Percentiles rank a stretch among this genome's conserved stretches.
phyloP scores from a whole-genome alignment of 2,329 filamentous ascomycete species.

The Cladosporium sp. region DNA sequence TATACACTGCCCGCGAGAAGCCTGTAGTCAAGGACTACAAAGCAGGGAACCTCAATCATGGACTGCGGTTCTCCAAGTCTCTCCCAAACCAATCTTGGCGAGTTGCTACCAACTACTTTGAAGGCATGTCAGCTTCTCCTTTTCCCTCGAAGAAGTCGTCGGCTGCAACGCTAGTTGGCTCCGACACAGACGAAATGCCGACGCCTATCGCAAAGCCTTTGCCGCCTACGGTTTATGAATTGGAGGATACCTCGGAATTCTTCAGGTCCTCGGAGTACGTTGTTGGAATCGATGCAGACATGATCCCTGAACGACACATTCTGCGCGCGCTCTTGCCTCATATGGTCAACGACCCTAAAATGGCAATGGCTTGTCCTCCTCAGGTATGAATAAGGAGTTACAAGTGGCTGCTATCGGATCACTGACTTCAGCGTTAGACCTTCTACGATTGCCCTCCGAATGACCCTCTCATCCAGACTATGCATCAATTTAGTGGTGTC shows the following conservation, averaged over 20 bases:
- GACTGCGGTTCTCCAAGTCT: slow-evolving; percentile 3
- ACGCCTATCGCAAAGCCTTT: slow-evolving; percentile 8
- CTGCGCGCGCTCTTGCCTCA: slow-evolving; percentile 60
- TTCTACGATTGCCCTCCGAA: slow-evolving; percentile 63
- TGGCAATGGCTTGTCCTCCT: slow-evolving; percentile 18
- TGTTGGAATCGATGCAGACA: slow-evolving; percentile 65
- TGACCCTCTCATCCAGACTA: slow-evolving; percentile 59
- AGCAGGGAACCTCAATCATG: slow-evolving; percentile 61
- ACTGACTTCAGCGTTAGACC: slow-evolving; percentile 48
- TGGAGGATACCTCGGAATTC: slow-evolving; percentile 40
- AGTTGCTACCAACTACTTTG: not conserved
- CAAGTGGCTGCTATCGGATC: not conserved
- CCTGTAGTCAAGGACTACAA: slow-evolving; percentile 51
- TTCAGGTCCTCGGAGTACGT: slow-evolving; percentile 45
- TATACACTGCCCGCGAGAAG: slow-evolving; percentile 46
- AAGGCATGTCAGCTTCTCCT: not conserved
- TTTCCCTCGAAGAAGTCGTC: slow-evolving; percentile 18
- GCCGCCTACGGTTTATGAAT: slow-evolving; percentile 4
- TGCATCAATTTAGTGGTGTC: slow-evolving; percentile 60
- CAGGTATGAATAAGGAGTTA: slow-evolving; percentile 54
- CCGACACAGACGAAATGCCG: slow-evolving; percentile 13
- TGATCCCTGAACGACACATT: slow-evolving; percentile 65
- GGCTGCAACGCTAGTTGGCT: slow-evolving; percentile 44
- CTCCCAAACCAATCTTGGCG: slow-evolving; percentile 3
- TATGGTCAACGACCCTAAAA: slow-evolving; percentile 47